Evolutionary conservation across 495 filamentous ascomycete species (phyloP).

Genomic region (Lasiosphaeris hirsuta): DNA sequence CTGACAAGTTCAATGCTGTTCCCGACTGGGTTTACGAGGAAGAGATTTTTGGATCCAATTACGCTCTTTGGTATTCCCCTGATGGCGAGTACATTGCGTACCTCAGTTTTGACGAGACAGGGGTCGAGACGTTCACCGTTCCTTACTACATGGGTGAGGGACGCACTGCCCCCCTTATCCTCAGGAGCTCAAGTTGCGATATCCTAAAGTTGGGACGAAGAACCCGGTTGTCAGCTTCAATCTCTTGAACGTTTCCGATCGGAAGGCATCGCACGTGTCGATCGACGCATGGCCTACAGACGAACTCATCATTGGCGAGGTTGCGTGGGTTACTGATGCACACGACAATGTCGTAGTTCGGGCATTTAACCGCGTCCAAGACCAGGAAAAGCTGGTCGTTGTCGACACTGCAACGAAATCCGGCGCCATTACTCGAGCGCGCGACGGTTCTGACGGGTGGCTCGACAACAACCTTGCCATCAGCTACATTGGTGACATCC

Average conservation of each 20-base stretch:
- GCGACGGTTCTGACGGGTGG: conserved; percentile 56
- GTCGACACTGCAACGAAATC: conserved; percentile 39
- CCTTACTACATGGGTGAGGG: conserved; percentile 55
- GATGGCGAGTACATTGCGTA: conserved; percentile 55
- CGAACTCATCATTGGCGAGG: conserved; percentile 54
- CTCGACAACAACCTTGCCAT: conserved; percentile 52
- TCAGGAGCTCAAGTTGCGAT: conserved; percentile 47
- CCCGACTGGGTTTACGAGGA: conserved; percentile 65
- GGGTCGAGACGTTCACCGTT: conserved; percentile 53
- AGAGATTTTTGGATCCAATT: conserved; percentile 51
- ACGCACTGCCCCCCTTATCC: conserved; percentile 48
- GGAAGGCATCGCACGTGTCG: conserved; percentile 29
- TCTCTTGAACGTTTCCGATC: conserved; percentile 40
- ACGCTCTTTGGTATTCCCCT: conserved; percentile 55
- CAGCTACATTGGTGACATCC: conserved; percentile 38
- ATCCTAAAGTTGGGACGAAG: conserved; percentile 56
- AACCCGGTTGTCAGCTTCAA: conserved; percentile 54
- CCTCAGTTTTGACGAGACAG: conserved; percentile 57
- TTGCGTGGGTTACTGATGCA: conserved; percentile 53
- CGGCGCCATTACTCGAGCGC: conserved; percentile 43
- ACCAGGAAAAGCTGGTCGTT: conserved; percentile 51
- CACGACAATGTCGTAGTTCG: conserved; percentile 52
- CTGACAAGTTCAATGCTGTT: conserved; percentile 55
- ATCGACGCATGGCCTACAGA: conserved; percentile 45
- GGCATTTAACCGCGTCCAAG: conserved; percentile 56